Evolutionary conservation across 2,329 filamentous ascomycete genomes (phyloP).

Genomic region (Calonectria fujianensis): DNA sequence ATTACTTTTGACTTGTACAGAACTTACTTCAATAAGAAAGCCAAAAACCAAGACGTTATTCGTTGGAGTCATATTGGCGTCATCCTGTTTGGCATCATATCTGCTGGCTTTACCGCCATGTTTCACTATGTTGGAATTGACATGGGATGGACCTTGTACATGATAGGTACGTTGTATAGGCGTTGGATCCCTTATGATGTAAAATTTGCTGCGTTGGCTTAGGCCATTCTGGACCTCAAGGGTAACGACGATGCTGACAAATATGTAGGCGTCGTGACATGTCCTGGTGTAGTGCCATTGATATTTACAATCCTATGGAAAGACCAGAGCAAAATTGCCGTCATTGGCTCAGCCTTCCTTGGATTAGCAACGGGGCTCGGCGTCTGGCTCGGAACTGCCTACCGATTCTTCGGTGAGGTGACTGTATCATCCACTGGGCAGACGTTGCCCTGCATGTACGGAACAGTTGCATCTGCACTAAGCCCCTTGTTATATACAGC

Average conservation of each 20-base stretch:
- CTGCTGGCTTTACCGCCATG: conserved; percentile 28
- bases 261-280: conserved; percentile 28
- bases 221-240: too few relatives aligned
- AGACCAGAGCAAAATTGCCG: conserved; percentile 65
- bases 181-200: not conserved
- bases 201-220: too few relatives aligned
- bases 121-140: conserved; percentile 31
- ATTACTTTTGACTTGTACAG: conserved; percentile 91
- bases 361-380: conserved; percentile 68
- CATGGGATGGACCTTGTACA: conserved; percentile 40
- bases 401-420: conserved; percentile 65
- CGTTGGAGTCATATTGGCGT: conserved; percentile 9
- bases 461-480: conserved; percentile 66
- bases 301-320: conserved; percentile 69
- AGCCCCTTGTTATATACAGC: conserved; percentile 62
- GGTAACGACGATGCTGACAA: too few relatives aligned
- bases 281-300: conserved; percentile 68
- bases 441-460: conserved; percentile 69
- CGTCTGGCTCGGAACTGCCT: conserved; percentile 69
- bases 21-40: conserved; percentile 82
- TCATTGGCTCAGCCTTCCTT: conserved; percentile 67
- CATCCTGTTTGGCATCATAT: conserved; percentile 21
- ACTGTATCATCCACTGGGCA: conserved; percentile 65
- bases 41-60: conserved; percentile 23
- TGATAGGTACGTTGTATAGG: conserved; percentile 17